Percentiles rank a stretch among this genome's conserved stretches.
Conservation (phyloP, 1,139 yeast genomes). For the Scheffersomyces cryptocercus region DNA sequence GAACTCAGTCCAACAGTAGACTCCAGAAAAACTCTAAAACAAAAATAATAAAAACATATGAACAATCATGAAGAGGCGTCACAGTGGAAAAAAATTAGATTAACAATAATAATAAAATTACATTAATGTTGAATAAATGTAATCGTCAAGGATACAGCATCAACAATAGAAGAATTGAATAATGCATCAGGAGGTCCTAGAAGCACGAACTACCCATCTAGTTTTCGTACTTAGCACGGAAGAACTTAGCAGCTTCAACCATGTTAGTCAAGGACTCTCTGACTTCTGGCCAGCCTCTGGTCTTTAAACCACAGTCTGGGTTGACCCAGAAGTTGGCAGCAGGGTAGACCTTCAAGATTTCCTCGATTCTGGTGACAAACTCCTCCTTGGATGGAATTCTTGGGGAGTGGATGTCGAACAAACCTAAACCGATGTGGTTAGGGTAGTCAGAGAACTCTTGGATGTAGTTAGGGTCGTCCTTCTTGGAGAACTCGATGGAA, state of each 20-base stretch:
- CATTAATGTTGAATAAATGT: constrained; percentile 73
- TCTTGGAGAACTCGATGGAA: constrained; percentile 98
- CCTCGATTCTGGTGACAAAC: constrained; percentile 89
- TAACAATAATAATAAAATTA: constrained; percentile 30
- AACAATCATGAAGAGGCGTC: constrained; percentile 13
- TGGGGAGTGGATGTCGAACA: constrained; percentile 99
- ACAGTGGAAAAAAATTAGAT: constrained; percentile 17
- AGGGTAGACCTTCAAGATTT: constrained; percentile 95
- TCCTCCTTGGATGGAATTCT: constrained; percentile 98
- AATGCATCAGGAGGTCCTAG: constrained; percentile 18
- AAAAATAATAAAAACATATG: constrained; percentile 10
- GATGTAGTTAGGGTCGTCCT: constrained; percentile 97
- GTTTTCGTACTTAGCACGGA: constrained; percentile 62
- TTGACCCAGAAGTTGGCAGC: constrained; percentile 98
- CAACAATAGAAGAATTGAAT: constrained; percentile 35
- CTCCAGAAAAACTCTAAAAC: constrained; percentile 4
- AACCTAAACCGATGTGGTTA: constrained; percentile 99
- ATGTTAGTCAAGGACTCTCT: constrained; percentile 86
- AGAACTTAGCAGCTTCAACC: constrained; percentile 98
- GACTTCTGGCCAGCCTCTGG: constrained; percentile 95
- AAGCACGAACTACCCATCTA: constrained; percentile 4
- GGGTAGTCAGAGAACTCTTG: constrained; percentile 98
- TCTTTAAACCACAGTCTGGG: constrained; percentile 99
- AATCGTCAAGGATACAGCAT: constrained; percentile 42
- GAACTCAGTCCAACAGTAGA: constrained; percentile 2